Evolutionary conservation across 2,329 filamentous ascomycete species (phyloP), one percentile per base, ranked within the genome.

Genomic region (Venturia aucupariae): DNA sequence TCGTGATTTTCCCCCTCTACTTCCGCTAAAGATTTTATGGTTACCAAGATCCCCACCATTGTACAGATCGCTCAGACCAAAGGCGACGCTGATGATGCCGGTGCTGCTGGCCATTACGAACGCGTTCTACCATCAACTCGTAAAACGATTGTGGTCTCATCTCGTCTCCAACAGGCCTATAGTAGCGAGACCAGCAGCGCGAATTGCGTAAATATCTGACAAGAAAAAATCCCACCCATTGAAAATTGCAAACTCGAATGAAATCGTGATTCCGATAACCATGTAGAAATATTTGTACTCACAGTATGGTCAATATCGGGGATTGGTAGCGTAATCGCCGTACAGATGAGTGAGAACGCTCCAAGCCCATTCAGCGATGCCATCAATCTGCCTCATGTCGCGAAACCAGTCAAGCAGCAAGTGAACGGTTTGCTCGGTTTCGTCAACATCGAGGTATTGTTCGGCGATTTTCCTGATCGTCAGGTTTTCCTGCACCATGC

Each of bases 331-430:
- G 27, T 57, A 57, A 11, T 57, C 17, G 30, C 27, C 11, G 66
- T 81, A 85, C 39, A 85, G 68, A 10, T 75, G 74, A 71, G 77
- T 76, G 61, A 82, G 70, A 27, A 85, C 74, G 41, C 74, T 75
- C 82, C 82, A 85, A 66, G 80, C 81, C 82, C 84, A 86, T 38
- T 75, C 73, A 3, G 84, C 82, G 19, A 82, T 80, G 0, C 76
- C 75, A 69, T 86, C 84, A 32, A 80, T 76, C 62, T 75, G 78
- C 69, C 79, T 81, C 67, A 86, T 75, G 69, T 87, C 84, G 60
- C 78, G 72, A 61, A 87, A 75, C 84, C 84, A 87, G 65, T 85
- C 82, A 60, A 86, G 71, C 71, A 84, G 84, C 60, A 84, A 69
- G 4, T 73, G 71, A 0, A 81, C 77, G 17, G 82, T 85, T 68